phyloP scores from a whole-genome alignment of 75 land plant genomes.

The Selaginella tamariscina region DNA sequence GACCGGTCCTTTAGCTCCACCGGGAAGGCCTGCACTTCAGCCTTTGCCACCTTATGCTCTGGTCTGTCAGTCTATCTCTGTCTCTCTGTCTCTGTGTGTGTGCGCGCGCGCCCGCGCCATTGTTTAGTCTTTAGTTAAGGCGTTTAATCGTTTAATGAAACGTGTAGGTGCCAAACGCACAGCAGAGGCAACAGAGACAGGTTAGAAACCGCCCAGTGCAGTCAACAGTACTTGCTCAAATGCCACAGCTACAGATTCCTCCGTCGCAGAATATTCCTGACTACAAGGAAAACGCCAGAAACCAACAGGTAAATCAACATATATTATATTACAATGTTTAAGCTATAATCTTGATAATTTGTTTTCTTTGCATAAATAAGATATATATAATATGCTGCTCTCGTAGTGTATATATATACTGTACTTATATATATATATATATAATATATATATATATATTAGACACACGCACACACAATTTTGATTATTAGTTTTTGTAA shows the following conservation, averaged over 20 bases:
- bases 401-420: no score
- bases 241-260: constrained; percentile 4
- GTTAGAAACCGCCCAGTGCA: neutral
- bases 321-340: no score
- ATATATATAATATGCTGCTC: no score
- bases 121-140: no score
- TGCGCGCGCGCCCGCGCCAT: no score
- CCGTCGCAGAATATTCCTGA: neutral
- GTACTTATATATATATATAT: no score
- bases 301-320: constrained; percentile 12
- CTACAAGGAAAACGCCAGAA: constrained; percentile 4
- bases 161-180: constrained; percentile 1
- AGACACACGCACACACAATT: no score
- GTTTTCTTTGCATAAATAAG: no score
- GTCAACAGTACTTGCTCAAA: neutral
- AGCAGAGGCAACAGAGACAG: constrained; percentile 3
- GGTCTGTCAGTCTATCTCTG: neutral
- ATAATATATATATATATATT: no score
- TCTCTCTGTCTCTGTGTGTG: no score
- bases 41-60: constrained; percentile 10
- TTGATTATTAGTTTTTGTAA: no score
- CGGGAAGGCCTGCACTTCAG: neutral
- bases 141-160: neutral
- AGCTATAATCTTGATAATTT: no score
- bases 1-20: neutral